A percentile compares a stretch with the other conserved stretches of the same genome.
phyloP scores from a whole-genome alignment of 1,284 basidiomycete species.

The Ustilago trichophora region DNA sequence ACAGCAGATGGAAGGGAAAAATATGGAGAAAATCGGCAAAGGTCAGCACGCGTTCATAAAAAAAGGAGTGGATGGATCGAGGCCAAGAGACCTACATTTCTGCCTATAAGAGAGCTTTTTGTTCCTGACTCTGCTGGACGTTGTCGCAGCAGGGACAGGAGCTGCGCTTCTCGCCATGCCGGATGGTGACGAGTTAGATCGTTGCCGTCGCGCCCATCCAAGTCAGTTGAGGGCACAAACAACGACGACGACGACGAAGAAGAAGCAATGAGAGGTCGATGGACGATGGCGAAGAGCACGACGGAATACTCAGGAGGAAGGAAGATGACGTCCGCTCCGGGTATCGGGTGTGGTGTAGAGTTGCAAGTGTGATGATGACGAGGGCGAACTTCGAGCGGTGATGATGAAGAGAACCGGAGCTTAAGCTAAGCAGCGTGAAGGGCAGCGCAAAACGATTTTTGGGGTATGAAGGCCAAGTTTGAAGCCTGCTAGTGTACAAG shows the following conservation, averaged over 20 bases:
- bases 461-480: slow-evolving; percentile 24
- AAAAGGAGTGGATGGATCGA: not conserved
- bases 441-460: slow-evolving; percentile 11
- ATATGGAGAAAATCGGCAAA: slow-evolving; percentile 2
- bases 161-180: slow-evolving; percentile 51
- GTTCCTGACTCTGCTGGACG: slow-evolving; percentile 60
- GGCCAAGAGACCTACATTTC: slow-evolving; percentile 50
- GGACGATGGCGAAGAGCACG: not conserved
- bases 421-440: not conserved
- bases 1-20: slow-evolving; percentile 9
- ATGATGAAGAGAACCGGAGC: not conserved
- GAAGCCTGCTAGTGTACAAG: slow-evolving; percentile 35
- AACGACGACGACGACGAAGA: slow-evolving; percentile 22
- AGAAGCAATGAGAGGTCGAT: not conserved
- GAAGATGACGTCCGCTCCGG: slow-evolving; percentile 25
- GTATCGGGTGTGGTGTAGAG: slow-evolving; percentile 1
- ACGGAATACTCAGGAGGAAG: slow-evolving; percentile 17
- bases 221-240: slow-evolving; percentile 22
- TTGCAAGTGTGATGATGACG: slow-evolving; percentile 1
- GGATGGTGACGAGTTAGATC: slow-evolving; percentile 39
- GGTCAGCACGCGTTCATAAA: slow-evolving; percentile 20
- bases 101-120: slow-evolving; percentile 60
- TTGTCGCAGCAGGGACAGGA: slow-evolving; percentile 48
- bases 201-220: slow-evolving; percentile 46
- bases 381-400: slow-evolving; percentile 9